phyloP scores from a whole-genome alignment of 148 eudicot species.

The Rhododendron mucronatum region DNA sequence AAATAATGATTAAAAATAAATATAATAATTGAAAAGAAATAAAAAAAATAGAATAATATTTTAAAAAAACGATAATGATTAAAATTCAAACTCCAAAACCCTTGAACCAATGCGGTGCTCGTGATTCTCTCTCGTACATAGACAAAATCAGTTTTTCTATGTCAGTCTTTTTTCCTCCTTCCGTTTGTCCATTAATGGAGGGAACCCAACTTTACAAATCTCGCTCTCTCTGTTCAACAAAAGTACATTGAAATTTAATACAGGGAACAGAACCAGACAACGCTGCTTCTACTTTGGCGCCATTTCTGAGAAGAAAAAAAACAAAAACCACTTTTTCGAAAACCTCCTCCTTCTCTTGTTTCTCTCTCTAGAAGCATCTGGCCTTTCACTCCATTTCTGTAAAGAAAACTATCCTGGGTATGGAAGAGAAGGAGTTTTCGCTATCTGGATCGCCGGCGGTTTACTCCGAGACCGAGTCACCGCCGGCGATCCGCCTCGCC shows the following conservation, averaged over 20 bases:
- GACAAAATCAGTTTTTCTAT: not conserved
- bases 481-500: constrained; percentile 19
- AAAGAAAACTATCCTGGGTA: constrained; percentile 6
- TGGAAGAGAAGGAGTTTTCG: constrained; percentile 49
- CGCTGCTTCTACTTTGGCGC: constrained; percentile 8
- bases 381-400: not conserved
- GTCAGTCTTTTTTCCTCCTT: not conserved
- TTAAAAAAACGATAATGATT: no score
- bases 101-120: no score
- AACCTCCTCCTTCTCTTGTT: not conserved
- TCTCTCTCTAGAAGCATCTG: not conserved
- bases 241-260: constrained; percentile 3
- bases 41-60: no score
- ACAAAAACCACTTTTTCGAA: not conserved
- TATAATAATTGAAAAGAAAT: no score
- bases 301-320: constrained; percentile 11
- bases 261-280: not conserved
- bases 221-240: not conserved
- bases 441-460: constrained; percentile 40
- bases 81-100: no score
- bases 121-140: not conserved
- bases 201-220: constrained; percentile 2
- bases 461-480: constrained; percentile 38
- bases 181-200: constrained; percentile 7
- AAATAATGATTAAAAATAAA: no score